Percentiles rank a stretch among this genome's conserved stretches.
These are phyloP conservation scores for Zangia roseola DNA, from an alignment of 768 basidiomycete genomes.

Conservation along the genomic window DNA sequence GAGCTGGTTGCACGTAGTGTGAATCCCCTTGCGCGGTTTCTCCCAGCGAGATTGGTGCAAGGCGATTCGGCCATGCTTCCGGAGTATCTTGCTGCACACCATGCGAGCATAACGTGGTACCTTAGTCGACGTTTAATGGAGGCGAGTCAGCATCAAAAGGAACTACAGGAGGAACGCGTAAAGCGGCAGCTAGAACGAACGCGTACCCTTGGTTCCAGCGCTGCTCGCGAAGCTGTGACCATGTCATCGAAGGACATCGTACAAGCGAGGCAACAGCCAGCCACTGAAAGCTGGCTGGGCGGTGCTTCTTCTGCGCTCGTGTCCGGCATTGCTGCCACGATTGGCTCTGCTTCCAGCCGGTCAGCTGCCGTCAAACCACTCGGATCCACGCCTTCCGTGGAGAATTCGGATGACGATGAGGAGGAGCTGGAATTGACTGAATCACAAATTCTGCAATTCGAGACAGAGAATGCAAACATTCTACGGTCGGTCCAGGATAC, in stretches of 20 bases:
- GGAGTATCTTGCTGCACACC: slow-evolving; percentile 83
- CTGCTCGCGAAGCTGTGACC: slow-evolving; percentile 58
- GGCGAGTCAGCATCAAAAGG: slow-evolving; percentile 74
- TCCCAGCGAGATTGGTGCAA: slow-evolving; percentile 68
- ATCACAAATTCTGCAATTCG: slow-evolving; percentile 91
- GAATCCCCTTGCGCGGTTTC: slow-evolving; percentile 64
- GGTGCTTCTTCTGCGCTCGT: slow-evolving; percentile 54
- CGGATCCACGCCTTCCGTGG: slow-evolving; percentile 34
- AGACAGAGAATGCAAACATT: slow-evolving; percentile 86
- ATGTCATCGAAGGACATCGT: slow-evolving; percentile 35
- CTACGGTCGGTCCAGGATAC: slow-evolving; percentile 82
- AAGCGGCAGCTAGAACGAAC: slow-evolving; percentile 84
- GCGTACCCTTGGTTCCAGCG: slow-evolving; percentile 79
- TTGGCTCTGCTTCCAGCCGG: slow-evolving; percentile 45
- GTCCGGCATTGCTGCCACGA: slow-evolving; percentile 57
- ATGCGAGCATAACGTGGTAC: slow-evolving; percentile 90
- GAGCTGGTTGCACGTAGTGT: slow-evolving; percentile 64
- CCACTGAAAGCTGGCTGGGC: slow-evolving; percentile 58
- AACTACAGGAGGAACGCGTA: slow-evolving; percentile 93
- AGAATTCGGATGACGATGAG: slow-evolving; percentile 61
- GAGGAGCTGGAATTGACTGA: slow-evolving; percentile 81
- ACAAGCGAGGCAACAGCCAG: slow-evolving; percentile 17
- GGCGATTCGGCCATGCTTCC: slow-evolving; percentile 51
- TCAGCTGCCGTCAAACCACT: slow-evolving; percentile 27
- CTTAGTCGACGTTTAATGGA: slow-evolving; percentile 79